phyloP scores from a whole-genome alignment of 148 eudicot species.

The Camellia lanceoleosa region DNA sequence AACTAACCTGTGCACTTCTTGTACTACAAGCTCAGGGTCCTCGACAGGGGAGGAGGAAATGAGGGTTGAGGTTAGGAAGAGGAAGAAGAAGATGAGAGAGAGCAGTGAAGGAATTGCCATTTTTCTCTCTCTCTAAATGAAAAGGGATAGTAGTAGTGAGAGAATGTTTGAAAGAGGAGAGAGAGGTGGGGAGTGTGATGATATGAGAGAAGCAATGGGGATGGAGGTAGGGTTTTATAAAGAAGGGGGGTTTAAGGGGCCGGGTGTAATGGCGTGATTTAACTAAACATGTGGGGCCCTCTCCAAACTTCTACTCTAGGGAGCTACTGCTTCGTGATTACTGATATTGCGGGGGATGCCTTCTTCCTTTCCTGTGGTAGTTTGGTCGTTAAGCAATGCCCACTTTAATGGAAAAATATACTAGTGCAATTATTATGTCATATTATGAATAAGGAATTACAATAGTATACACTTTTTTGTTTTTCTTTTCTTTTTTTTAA shows the following conservation, averaged over 20 bases:
- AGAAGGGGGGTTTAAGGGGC: constrained; percentile 27
- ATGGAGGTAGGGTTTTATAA: constrained; percentile 33
- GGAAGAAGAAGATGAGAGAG: constrained; percentile 23
- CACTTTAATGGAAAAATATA: not conserved
- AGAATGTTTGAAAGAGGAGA: not conserved
- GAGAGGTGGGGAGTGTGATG: constrained; percentile 10
- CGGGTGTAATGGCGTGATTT: constrained; percentile 33
- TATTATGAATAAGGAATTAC: too few relatives aligned
- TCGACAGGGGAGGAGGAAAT: constrained; percentile 30
- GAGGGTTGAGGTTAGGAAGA: constrained; percentile 19
- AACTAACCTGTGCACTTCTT: constrained; percentile 56
- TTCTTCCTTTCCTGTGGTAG: constrained; percentile 1
- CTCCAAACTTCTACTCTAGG: too few relatives aligned
- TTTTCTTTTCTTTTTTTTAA: too few relatives aligned
- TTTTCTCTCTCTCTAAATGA: constrained; percentile 3
- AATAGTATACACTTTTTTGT: too few relatives aligned
- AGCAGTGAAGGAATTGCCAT: constrained; percentile 21
- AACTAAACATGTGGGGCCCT: constrained; percentile 27
- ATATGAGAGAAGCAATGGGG: constrained; percentile 15
- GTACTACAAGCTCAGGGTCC: constrained; percentile 54
- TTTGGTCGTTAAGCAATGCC: constrained; percentile 16
- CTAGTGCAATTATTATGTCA: too few relatives aligned
- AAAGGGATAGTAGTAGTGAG: not conserved
- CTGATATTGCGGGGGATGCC: constrained; percentile 39
- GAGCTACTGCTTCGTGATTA: constrained; percentile 21